These are phyloP conservation scores for Phytophthora ohioensis DNA, from an alignment of 352 stramenopile species.

Conservation along the genomic window DNA sequence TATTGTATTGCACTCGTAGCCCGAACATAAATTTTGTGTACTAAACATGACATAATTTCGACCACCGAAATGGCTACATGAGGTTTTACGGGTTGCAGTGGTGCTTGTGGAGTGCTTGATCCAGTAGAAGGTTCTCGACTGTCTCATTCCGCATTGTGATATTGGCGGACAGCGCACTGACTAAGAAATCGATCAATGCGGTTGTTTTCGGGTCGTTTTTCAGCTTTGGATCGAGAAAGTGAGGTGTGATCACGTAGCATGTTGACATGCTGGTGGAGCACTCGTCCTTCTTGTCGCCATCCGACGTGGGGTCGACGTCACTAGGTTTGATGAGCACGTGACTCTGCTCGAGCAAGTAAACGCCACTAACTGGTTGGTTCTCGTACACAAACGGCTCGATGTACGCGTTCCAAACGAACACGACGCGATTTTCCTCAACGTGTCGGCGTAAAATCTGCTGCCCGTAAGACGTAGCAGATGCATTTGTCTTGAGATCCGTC, in stretches of 20 bases:
- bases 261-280: constrained; percentile 57
- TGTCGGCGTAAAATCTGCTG: constrained; percentile 67
- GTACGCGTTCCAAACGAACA: constrained; percentile 66
- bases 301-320: constrained; percentile 14
- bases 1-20: not conserved
- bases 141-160: constrained; percentile 47
- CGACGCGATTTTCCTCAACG: constrained; percentile 58
- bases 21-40: not conserved
- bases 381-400: constrained; percentile 65
- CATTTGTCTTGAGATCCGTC: constrained; percentile 49
- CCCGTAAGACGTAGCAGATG: constrained; percentile 52
- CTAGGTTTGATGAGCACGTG: constrained; percentile 63
- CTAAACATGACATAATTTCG: constrained; percentile 9
- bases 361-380: constrained; percentile 44
- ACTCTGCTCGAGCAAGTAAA: constrained; percentile 57
- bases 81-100: constrained; percentile 1
- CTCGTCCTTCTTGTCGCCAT: constrained; percentile 24
- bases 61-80: constrained; percentile 20
- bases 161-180: constrained; percentile 43
- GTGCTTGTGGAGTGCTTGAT: constrained; percentile 33
- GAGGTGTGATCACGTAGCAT: constrained; percentile 59
- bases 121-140: constrained; percentile 55
- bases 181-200: constrained; percentile 52
- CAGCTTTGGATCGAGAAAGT: constrained; percentile 43
- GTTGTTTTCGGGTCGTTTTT: constrained; percentile 38